Conservation (phyloP, 805 yeast genomes). For the Yarrowia sp. region DNA sequence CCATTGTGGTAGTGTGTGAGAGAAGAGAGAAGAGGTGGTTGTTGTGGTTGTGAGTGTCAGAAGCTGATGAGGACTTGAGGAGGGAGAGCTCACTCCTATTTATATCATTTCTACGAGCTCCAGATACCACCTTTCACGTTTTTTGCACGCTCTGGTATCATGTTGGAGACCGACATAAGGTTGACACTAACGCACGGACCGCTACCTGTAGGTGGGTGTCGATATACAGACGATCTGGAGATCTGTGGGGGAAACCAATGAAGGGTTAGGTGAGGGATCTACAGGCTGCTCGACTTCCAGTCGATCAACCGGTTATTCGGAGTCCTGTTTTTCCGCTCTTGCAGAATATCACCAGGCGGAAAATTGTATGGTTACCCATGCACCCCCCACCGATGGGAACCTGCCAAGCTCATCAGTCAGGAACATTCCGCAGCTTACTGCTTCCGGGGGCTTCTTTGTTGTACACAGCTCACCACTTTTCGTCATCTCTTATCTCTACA, state of each 20-base stretch:
- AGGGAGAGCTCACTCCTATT: background rate
- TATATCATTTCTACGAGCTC: background rate
- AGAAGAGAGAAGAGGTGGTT: background rate
- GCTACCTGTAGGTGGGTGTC: conserved; percentile 24
- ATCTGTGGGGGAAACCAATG: conserved; percentile 18
- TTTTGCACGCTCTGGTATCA: background rate
- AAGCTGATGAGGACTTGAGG: conserved; percentile 11
- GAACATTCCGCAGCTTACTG: conserved; percentile 7
- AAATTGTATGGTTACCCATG: too few species aligned
- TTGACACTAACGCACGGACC: conserved; percentile 11
- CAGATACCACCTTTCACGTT: background rate
- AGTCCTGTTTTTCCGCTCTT: too few species aligned
- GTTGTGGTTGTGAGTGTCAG: conserved; percentile 14
- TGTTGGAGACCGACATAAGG: background rate
- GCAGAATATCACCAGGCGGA: too few species aligned
- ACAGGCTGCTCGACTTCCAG: background rate
- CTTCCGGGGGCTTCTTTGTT: conserved; percentile 11
- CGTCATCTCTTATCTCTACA: conserved; percentile 24
- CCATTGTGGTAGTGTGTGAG: conserved; percentile 35
- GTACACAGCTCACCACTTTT: background rate
- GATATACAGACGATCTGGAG: conserved; percentile 9
- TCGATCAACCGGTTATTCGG: too few species aligned
- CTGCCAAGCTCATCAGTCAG: conserved; percentile 24
- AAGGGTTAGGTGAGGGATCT: background rate
- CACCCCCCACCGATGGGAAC: background rate